These are phyloP conservation scores for Suillus discolor DNA, from an alignment of 768 basidiomycete genomes.

Conservation along the genomic window DNA sequence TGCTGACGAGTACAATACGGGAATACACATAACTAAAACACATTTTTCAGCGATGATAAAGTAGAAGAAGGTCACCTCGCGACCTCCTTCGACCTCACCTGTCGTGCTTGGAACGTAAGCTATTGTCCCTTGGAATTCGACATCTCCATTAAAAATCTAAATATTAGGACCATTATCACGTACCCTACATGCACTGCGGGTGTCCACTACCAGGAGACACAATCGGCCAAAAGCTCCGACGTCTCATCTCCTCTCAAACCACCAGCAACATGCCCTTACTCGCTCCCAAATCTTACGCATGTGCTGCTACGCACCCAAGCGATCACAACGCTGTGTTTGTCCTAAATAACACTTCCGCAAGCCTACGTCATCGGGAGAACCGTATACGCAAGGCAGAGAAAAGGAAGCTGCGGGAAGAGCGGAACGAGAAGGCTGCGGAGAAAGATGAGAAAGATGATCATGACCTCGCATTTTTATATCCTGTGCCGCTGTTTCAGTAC, in stretches of 20 bases:
- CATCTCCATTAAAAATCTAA: not conserved
- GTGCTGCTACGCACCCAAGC: slow-evolving; percentile 51
- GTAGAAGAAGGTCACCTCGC: slow-evolving; percentile 48
- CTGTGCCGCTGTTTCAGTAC: slow-evolving; percentile 39
- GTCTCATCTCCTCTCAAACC: slow-evolving; percentile 19
- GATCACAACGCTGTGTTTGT: slow-evolving; percentile 52
- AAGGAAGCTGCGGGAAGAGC: slow-evolving; percentile 31
- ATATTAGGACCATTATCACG: slow-evolving; percentile 44
- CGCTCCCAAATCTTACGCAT: slow-evolving; percentile 34
- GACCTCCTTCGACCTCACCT: slow-evolving; percentile 51
- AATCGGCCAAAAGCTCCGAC: slow-evolving; percentile 46
- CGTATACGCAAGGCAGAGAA: slow-evolving; percentile 29
- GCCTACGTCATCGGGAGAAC: slow-evolving; percentile 22
- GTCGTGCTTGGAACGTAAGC: slow-evolving; percentile 48
- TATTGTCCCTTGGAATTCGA: not conserved
- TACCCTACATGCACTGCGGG: slow-evolving; percentile 61
- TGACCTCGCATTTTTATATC: slow-evolving; percentile 39
- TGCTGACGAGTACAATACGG: not conserved
- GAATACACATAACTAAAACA: not conserved
- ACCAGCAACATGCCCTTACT: slow-evolving; percentile 26
- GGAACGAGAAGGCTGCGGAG: slow-evolving; percentile 15
- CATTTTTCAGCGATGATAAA: slow-evolving; percentile 47
- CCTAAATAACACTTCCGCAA: slow-evolving; percentile 26
- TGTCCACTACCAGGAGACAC: slow-evolving; percentile 54
- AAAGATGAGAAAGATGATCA: slow-evolving; percentile 20